phyloP scores from a whole-genome alignment of 345 rosid species.

The Linum lewisii region DNA sequence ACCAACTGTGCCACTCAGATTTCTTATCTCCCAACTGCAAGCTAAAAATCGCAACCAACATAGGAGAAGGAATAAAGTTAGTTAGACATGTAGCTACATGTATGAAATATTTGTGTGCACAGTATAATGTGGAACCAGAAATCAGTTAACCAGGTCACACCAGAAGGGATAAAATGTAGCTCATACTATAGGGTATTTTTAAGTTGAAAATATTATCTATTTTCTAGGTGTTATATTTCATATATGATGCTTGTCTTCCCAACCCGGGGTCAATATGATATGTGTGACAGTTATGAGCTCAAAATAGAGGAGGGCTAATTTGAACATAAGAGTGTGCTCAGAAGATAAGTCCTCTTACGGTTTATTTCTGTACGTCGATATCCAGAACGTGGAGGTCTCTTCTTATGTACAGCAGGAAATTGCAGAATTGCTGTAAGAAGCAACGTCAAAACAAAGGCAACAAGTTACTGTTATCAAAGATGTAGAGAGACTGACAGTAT shows the following conservation, averaged over 20 bases:
- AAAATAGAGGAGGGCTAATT: background rate
- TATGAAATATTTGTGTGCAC: background rate
- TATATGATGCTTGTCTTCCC: too few relatives aligned
- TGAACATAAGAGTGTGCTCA: background rate
- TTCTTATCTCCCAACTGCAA: constrained; percentile 88
- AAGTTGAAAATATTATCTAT: too few relatives aligned
- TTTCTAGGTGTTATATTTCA: too few relatives aligned
- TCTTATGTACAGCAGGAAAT: constrained; percentile 69
- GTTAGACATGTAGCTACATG: background rate
- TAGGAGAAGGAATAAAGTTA: background rate
- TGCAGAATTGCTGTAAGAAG: constrained; percentile 75
- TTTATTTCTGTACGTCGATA: constrained; percentile 67
- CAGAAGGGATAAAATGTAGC: background rate
- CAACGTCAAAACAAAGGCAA: constrained; percentile 13
- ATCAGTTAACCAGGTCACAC: background rate
- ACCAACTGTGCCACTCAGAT: constrained; percentile 49
- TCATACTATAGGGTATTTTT: background rate
- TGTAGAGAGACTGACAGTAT: too few relatives aligned
- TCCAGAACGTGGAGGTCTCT: constrained; percentile 68
- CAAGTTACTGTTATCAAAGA: background rate
- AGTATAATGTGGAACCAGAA: background rate
- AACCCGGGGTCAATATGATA: background rate
- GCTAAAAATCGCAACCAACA: constrained; percentile 32
- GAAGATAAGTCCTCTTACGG: constrained; percentile 42
- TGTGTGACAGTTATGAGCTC: background rate